Evolutionary conservation across 164 flowering plant genomes (phyloP), one percentile per base, ranked within the genome.

Genomic region (Vitis riparia): DNA sequence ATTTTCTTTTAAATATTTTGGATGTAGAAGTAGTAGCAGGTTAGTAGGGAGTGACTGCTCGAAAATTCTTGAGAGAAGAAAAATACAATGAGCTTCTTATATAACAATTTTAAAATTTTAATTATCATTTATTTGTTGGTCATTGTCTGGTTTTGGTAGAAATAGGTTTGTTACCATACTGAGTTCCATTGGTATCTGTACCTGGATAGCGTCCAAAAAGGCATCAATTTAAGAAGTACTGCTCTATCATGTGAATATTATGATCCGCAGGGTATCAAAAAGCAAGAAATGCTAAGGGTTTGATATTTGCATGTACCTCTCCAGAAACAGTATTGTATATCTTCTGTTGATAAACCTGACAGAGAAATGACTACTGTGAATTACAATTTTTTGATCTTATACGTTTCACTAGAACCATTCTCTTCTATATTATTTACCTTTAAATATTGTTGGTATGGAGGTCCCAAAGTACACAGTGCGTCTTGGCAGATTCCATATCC

Each of bases 401-500:
- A n/a, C 7, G 2, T 14, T 1, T 10, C 50, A 48, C 37, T 47
- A 44, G 19, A 8, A 48, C n/a, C 51, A 59, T 19, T 9, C 65
- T 58, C 15, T 15, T 59, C 16, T 9, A 11, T 7, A 58, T 5
- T 53, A 3, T 48, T 68, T 77, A 93, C 99, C 99, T 91, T 81
- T 93, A 75, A 96, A 93, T 78, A 96, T 93, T 53, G 91, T 65
- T 51, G 97, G 77, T 74, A 92, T 77, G 11, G 98, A 90, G 62
- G 97, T 92, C 19, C 99, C 97, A 72, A 91, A 91, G 69, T 83
- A 91, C 12, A 96, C 98, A n/a, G 90, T 96, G 50, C 95, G 65
- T 73, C 95, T 86, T 11, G 82, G 82, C 53, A 93, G 86, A 69
- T 87, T 84, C 98, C 99, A 96, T 75, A 96, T 57, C 89, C 76